Base-by-base conservation (phyloP, 1,139 yeast genomes). In the Suhomyces anneliseae region DNA sequence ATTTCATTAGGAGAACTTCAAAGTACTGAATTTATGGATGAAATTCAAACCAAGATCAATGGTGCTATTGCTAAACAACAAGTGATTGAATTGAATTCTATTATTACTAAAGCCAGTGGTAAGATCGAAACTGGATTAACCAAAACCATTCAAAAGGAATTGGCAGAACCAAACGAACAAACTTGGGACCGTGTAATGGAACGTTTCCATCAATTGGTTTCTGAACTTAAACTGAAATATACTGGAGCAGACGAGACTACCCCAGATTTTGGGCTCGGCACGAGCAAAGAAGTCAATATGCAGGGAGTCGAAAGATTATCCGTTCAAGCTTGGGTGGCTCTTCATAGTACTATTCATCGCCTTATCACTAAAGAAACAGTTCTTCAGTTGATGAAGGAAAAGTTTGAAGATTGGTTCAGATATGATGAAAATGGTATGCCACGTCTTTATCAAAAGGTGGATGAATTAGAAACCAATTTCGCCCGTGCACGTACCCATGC, bases 341-440 rank as follows among this genome's bases (percentile, higher is more conserved):
- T 90, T 53, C 78, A 83, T 52, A 75, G 74, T 4, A 70, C 81
- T 15, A 72, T 86, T 42, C 85, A 78, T 53, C 87, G 84, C 49
- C 77, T 75, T 48, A 64, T 86, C 44, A 77, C 79, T 15, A 85
- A 80, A 51, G 90, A 84, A 42, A 79, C 74, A 15, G 72, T 83
- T 19, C 72, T 83, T 2, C 70, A 72, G 41, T 72, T 85, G 27
- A 63, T 87, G 58, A 82, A 85, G 62, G 88, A 83, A 45, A 71
- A 80, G 51, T 93, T 93, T 68, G 98, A 92, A 58, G 89, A 85
- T 50, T 72, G 71, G 46, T 93, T 93, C 70, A 77, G 95, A 56
- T 93, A 87, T 63, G 97, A 90, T 64, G 83, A 79, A 40, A 79
- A 84, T 53, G 96, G 95, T 6, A 69, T 90, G 36, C 99, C 99